phyloP scores from a whole-genome alignment of 2,329 filamentous ascomycete genomes.

The Penicillium psychrosexuale region DNA sequence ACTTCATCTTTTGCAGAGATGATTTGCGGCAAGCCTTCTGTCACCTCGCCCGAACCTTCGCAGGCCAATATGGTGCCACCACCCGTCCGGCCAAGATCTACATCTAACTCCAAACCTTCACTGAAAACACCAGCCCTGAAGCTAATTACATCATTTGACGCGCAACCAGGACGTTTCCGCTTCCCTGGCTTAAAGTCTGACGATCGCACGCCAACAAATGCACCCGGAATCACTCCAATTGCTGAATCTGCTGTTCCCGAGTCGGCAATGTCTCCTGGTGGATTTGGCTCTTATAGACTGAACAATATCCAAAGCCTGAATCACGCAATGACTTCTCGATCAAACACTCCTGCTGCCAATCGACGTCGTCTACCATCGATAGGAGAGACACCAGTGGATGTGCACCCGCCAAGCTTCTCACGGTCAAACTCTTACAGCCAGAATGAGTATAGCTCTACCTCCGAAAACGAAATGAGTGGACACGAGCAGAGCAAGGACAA shows the following conservation, averaged over 20 bases:
- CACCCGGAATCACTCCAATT: conserved; percentile 80
- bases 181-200: conserved; percentile 57
- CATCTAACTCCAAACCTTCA: conserved; percentile 56
- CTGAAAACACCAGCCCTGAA: conserved; percentile 82
- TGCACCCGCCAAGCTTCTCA: conserved; percentile 43
- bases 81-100: conserved; percentile 41
- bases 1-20: conserved; percentile 46
- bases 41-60: conserved; percentile 61
- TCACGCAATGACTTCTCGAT: conserved; percentile 65
- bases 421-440: conserved; percentile 43
- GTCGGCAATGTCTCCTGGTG: conserved; percentile 64
- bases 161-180: conserved; percentile 54
- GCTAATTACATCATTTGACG: conserved; percentile 82
- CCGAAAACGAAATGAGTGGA: conserved; percentile 37
- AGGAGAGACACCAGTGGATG: conserved; percentile 62
- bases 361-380: conserved; percentile 73
- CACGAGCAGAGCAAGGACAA: conserved; percentile 32
- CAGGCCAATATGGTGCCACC: conserved; percentile 25
- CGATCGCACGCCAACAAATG: conserved; percentile 69
- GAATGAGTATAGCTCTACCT: conserved; percentile 49
- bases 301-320: conserved; percentile 65
- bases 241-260: conserved; percentile 66
- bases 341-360: conserved; percentile 59
- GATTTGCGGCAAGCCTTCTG: conserved; percentile 24
- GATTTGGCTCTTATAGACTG: conserved; percentile 56